phyloP scores from a whole-genome alignment of 139 green algal species.

The Astrephomene gubernaculifera region DNA sequence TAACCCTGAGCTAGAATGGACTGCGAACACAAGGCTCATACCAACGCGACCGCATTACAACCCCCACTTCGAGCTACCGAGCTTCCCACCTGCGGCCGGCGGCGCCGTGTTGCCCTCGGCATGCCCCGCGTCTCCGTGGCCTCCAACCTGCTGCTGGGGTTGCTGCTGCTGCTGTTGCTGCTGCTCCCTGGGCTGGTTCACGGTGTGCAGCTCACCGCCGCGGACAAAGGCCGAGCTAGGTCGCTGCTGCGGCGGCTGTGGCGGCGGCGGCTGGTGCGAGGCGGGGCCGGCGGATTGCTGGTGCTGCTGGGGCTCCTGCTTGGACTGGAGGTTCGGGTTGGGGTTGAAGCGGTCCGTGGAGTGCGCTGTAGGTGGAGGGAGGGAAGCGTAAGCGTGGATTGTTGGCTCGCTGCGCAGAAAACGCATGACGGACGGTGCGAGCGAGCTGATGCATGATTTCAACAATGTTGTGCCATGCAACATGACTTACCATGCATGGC shows the following conservation, averaged over 20 bases:
- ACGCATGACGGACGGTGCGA: no score
- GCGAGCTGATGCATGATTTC: no score
- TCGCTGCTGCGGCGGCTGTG: not conserved
- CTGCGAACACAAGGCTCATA: no score
- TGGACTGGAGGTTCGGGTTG: slow-evolving; percentile 6
- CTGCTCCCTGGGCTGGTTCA: not conserved
- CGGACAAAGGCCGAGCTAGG: not conserved
- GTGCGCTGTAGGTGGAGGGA: not conserved
- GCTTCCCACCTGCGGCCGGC: slow-evolving; percentile 5
- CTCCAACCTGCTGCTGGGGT: no score
- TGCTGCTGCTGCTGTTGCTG: not conserved
- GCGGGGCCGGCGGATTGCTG: not conserved
- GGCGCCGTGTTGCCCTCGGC: slow-evolving; percentile 13
- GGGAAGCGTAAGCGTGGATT: not conserved
- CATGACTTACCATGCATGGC: not conserved
- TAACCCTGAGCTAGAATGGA: no score
- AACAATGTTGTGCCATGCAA: no score
- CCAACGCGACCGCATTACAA: no score
- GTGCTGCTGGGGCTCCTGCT: not conserved
- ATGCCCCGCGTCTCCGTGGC: no score
- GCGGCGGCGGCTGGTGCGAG: not conserved
- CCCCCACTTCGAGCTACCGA: not conserved
- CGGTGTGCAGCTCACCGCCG: slow-evolving; percentile 28
- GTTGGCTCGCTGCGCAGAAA: no score
- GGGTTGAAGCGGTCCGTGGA: slow-evolving; percentile 30